phyloP scores from a whole-genome alignment of 768 basidiomycete genomes.

The Terana coerulea region DNA sequence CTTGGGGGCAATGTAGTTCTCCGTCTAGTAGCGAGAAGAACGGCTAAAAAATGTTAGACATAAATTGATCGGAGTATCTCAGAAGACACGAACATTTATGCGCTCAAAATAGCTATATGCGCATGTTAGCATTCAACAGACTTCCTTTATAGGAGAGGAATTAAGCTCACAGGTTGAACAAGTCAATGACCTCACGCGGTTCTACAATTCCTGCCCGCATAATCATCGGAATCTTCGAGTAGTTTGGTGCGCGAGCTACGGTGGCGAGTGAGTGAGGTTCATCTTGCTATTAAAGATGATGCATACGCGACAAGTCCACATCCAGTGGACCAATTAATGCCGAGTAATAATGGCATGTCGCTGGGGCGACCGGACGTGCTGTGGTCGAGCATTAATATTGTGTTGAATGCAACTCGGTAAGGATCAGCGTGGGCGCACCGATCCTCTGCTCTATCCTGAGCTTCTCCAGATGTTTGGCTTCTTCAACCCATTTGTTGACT shows the following conservation, averaged over 20 bases:
- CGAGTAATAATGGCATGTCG: conserved; percentile 10
- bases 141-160: not conserved
- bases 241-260: conserved; percentile 2
- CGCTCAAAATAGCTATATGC: conserved; percentile 42
- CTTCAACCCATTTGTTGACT: conserved; percentile 18
- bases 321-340: conserved; percentile 8
- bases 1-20: conserved; percentile 43
- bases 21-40: conserved; percentile 51
- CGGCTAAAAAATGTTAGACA: conserved; percentile 30
- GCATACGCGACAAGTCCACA: conserved; percentile 10
- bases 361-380: not conserved
- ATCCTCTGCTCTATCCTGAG: not conserved
- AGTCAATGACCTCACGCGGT: conserved; percentile 29
- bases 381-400: conserved; percentile 36
- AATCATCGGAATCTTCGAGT: conserved; percentile 3
- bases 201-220: conserved; percentile 3
- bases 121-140: no score
- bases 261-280: no score
- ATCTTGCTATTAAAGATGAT: no score
- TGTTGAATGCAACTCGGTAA: conserved; percentile 34
- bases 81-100: conserved; percentile 38
- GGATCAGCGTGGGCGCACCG: not conserved
- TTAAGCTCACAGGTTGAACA: conserved; percentile 48
- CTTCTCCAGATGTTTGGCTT: conserved; percentile 12
- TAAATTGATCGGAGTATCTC: conserved; percentile 11